These are phyloP conservation scores for Trametes punicea DNA, from an alignment of 768 basidiomycete genomes.

Conservation along the genomic window DNA sequence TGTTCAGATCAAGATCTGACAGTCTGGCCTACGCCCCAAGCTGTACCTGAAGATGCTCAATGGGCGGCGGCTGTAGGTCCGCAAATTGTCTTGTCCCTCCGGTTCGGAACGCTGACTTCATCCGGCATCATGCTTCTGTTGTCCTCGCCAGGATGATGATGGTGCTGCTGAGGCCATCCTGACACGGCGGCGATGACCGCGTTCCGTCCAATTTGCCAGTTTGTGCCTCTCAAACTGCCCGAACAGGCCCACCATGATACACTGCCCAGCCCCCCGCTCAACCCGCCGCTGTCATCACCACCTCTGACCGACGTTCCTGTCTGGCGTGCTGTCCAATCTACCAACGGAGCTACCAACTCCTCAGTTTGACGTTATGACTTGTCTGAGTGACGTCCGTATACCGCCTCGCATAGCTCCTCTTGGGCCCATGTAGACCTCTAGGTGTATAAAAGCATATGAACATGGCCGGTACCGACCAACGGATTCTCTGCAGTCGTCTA, in stretches of 20 bases:
- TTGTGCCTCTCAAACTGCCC: not conserved
- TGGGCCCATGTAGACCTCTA: not conserved
- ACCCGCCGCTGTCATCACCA: constrained; percentile 16
- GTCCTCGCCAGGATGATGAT: not conserved
- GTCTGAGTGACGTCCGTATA: constrained; percentile 9
- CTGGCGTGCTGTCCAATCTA: constrained; percentile 17
- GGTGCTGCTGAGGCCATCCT: not conserved
- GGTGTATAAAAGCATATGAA: constrained; percentile 6
- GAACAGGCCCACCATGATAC: not conserved
- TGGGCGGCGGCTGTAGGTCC: not conserved
- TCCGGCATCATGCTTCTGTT: constrained; percentile 2
- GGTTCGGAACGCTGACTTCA: constrained; percentile 16
- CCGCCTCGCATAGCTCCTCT: constrained; percentile 18
- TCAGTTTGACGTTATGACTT: constrained; percentile 12
- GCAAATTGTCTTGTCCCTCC: constrained; percentile 11
- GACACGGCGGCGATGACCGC: not conserved
- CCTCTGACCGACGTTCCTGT: constrained; percentile 11
- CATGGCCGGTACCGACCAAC: not conserved
- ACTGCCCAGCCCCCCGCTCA: constrained; percentile 6
- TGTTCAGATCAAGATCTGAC: constrained; percentile 4
- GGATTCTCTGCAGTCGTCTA: not conserved
- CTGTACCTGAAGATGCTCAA: constrained; percentile 8
- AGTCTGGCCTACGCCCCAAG: not conserved
- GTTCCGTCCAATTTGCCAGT: not conserved
- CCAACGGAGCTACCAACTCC: constrained; percentile 10